Base-by-base conservation (phyloP, 176 grass and related monocot species). In the Musa itinerans region DNA sequence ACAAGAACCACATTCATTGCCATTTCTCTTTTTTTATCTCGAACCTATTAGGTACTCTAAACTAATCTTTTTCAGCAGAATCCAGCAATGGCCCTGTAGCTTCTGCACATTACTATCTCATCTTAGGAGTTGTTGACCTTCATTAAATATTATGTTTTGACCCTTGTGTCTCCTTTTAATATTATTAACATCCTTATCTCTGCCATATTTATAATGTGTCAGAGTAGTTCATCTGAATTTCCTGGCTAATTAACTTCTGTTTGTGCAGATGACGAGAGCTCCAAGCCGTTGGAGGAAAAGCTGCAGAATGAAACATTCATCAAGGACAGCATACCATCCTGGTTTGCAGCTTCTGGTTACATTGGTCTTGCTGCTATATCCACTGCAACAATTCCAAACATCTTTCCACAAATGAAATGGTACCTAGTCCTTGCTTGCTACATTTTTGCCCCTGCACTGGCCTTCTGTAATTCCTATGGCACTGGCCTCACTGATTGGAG, bases 391-490 rank as follows among this genome's bases (percentile, higher is more conserved):
- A 84, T 96, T 56, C 89, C 92, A 66, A 73, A 66, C 69, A 85
- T 96, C 56, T 96, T 96, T 82, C 92, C 92, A 20, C 92, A 92
- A 77, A 66, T 96, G 34, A 92, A 89, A 80, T 96, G 89, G 92
- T 92, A 96, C 74, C 82, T 91, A 68, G 83, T 96, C 69, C 84
- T 91, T 21, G 76, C 52, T 25, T 80, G 86, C 48, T 96, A 96
- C 23, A 21, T 91, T 21, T 65, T 96, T 79, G 92, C 92, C 29
- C 89, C 92, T 21, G 65, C 87, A 2, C 82, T 96, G 17, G 92
- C 92, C 80, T 96, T 96, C 84, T 96, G 92, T 82, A 96, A 96
- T 75, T 92, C 92, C 1, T 92, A 96, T 4, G 86, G 92, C 22
- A 83, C 86, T 50, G 92, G 92, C 23, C 80, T 96, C 20, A 96